A percentile compares a stretch with the other conserved stretches of the same genome.
Evolutionary conservation across 306 rosid species (phyloP).

Genomic region (Crotalaria pallida): DNA sequence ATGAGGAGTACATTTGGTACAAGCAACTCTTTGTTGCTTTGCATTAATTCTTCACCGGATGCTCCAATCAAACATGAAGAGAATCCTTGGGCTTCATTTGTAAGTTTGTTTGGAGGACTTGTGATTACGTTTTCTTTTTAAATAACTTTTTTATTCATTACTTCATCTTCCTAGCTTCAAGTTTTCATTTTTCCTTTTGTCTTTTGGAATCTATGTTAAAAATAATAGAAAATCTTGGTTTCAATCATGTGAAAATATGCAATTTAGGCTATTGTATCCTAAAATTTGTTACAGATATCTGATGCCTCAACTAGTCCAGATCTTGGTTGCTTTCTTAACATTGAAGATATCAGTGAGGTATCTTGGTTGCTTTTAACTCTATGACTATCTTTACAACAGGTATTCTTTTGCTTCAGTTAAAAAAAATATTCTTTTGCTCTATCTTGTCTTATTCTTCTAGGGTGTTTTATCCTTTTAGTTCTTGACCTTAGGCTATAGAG

Average conservation of each 20-base stretch:
- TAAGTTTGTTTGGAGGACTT: slow-evolving; percentile 40
- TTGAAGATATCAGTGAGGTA: too few relatives aligned
- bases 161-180: neutral
- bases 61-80: slow-evolving; percentile 54
- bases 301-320: slow-evolving; percentile 43
- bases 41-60: slow-evolving; percentile 73
- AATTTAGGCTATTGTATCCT: slow-evolving; percentile 33
- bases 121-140: neutral
- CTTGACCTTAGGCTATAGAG: too few relatives aligned
- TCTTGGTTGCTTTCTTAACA: too few relatives aligned
- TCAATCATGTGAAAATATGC: slow-evolving; percentile 6
- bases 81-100: slow-evolving; percentile 74
- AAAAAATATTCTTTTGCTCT: too few relatives aligned
- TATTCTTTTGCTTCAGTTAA: too few relatives aligned
- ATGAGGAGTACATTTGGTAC: slow-evolving; percentile 87
- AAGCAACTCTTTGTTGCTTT: slow-evolving; percentile 62
- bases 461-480: too few relatives aligned
- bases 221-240: slow-evolving; percentile 1
- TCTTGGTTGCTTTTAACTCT: slow-evolving; percentile 70
- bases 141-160: neutral
- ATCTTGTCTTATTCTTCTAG: too few relatives aligned
- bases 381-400: too few relatives aligned
- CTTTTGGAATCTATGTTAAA: slow-evolving; percentile 9
- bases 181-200: neutral
- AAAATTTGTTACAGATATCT: slow-evolving; percentile 54